Evolutionary conservation across 495 filamentous ascomycete genomes (phyloP).

Genomic region (Penicillium mononematosum): DNA sequence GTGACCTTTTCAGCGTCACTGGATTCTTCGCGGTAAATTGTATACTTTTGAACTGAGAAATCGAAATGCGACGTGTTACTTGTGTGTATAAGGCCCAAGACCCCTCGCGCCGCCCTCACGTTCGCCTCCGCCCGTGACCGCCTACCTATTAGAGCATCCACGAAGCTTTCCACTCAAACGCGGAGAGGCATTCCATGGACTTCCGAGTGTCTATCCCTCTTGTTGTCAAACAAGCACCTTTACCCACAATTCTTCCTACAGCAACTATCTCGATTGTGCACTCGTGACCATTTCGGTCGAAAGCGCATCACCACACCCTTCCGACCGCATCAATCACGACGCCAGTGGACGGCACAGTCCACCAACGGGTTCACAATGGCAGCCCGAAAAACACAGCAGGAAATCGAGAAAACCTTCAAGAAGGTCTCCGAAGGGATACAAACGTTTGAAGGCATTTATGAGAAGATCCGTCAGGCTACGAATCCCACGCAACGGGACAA

Average conservation of each 20-base stretch:
- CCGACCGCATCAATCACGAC: constrained; percentile 16
- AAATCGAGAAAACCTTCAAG: constrained; percentile 98
- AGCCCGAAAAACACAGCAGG: constrained; percentile 90
- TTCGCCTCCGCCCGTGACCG: constrained; percentile 23
- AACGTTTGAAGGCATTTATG: constrained; percentile 88
- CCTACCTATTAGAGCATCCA: constrained; percentile 26
- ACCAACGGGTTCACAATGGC: constrained; percentile 62
- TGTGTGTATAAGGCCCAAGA: not conserved
- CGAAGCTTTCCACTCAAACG: constrained; percentile 30
- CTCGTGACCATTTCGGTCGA: constrained; percentile 19
- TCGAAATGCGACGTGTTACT: not conserved
- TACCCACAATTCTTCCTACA: constrained; percentile 10
- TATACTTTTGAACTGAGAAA: not conserved
- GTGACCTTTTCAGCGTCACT: not conserved
- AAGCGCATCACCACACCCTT: constrained; percentile 19
- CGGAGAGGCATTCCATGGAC: constrained; percentile 21
- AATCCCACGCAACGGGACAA: constrained; percentile 98
- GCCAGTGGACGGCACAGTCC: constrained; percentile 27
- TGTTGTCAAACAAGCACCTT: constrained; percentile 17
- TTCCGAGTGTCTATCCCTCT: constrained; percentile 16
- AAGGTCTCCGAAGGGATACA: constrained; percentile 90
- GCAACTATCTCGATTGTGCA: constrained; percentile 9
- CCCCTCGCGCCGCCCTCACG: constrained; percentile 10
- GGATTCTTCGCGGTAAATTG: not conserved
- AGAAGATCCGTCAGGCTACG: constrained; percentile 86